Evolutionary conservation across 2,329 filamentous ascomycete genomes (phyloP), one percentile per base, ranked within the genome.

Genomic region (Xylaria sp.): DNA sequence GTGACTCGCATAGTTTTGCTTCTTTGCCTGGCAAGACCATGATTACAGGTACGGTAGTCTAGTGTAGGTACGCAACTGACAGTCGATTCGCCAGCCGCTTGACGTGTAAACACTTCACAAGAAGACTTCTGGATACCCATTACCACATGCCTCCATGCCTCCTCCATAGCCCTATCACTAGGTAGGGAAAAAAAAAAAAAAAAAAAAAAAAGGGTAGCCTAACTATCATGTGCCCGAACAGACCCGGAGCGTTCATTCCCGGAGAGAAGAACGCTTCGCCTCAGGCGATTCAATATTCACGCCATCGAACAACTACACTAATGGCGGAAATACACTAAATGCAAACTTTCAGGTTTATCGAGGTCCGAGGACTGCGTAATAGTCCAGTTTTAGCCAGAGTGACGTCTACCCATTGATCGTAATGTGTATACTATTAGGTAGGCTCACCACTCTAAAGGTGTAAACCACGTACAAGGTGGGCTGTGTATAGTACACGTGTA

Each of bases 1-100:
- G 76, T 78, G 76, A 78, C 76, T 78, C 75, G 76, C 74, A 76
- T 76, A 65, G 68, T 74, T 74, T 71, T 72, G 56, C 67, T 68
- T 66, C 65, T 67, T 71, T 71, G 58, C 54, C 56, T 42, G 29
- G n/a, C n/a, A n/a, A n/a, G n/a, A n/a, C n/a, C n/a, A n/a, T n/a
- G 38, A 51, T 47, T 55, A 33, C 20, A 29, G 33, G 29, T 4
- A 7, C 47, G 39, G 39, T 44, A 17, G n/a, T 44, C n/a, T 17
- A 44, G 17, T 44, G 39, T 44, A n/a, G 7, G 33, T 39, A 55
- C 20, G 17, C 50, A 25, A 39, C 11, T 22, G 15, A n/a, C 9
- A 25, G 31, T 53, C 20, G 42, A 27, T 63, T 69, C 62, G 69
- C 69, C 67, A 63, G 71, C 67, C 69, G 72, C 68, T 72, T 73